Percentiles rank a stretch among this genome's conserved stretches.
phyloP scores from a whole-genome alignment of 495 filamentous ascomycete species.

The Tetracladium marchalianum region DNA sequence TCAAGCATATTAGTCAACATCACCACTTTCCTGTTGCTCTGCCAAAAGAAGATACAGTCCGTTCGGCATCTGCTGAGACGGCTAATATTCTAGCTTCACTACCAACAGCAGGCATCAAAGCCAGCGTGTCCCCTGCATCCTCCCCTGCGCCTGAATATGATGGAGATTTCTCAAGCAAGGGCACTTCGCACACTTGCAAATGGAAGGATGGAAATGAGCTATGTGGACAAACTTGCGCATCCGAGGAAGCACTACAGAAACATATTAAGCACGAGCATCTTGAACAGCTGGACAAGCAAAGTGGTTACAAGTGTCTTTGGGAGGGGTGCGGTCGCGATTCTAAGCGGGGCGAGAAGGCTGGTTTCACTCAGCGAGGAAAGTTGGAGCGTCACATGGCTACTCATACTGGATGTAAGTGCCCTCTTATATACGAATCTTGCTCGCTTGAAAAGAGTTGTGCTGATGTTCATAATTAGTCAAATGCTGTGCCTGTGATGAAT shows the following conservation, averaged over 20 bases:
- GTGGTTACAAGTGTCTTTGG: slow-evolving; percentile 36
- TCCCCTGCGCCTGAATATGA: slow-evolving; percentile 1
- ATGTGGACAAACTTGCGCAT: slow-evolving; percentile 7
- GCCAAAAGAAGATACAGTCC: slow-evolving; percentile 6
- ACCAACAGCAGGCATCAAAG: not conserved
- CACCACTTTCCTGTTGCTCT: slow-evolving; percentile 6
- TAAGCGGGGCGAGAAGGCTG: slow-evolving; percentile 18
- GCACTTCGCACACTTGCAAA: slow-evolving; percentile 19
- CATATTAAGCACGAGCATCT: slow-evolving; percentile 34
- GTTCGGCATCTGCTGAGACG: slow-evolving; percentile 8
- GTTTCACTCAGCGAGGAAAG: slow-evolving; percentile 47
- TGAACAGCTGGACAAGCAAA: slow-evolving; percentile 26
- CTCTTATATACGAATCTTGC: not conserved
- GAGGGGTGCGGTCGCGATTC: slow-evolving; percentile 31
- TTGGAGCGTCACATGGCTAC: slow-evolving; percentile 53
- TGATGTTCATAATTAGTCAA: slow-evolving; percentile 37
- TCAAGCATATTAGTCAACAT: slow-evolving; percentile 7
- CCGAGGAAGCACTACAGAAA: slow-evolving; percentile 23
- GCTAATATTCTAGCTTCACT: not conserved
- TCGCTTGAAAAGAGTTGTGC: slow-evolving; percentile 1
- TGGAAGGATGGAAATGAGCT: slow-evolving; percentile 20
- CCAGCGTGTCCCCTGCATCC: not conserved
- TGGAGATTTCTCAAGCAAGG: slow-evolving; percentile 1
- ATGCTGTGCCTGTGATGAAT: slow-evolving; percentile 41
- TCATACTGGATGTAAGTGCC: slow-evolving; percentile 48